Evolutionary conservation across 2,329 filamentous ascomycete species (phyloP).

Genomic region (Apiospora hydei): DNA sequence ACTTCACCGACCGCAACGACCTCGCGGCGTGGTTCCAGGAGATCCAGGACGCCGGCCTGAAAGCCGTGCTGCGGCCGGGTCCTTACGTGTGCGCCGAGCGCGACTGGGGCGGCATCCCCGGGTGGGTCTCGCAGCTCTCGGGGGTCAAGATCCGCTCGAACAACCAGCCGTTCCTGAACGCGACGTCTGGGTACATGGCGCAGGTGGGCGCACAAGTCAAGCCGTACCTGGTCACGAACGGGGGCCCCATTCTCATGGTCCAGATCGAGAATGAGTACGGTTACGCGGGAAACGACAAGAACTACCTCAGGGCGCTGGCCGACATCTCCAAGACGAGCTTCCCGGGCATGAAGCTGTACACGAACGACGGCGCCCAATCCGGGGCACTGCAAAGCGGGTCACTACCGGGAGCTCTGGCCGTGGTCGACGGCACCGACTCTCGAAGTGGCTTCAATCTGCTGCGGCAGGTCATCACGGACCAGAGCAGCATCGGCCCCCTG

Average conservation of each 20-base stretch:
- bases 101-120: slow-evolving; percentile 58
- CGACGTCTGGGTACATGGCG: slow-evolving; percentile 47
- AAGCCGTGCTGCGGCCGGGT: slow-evolving; percentile 54
- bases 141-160: slow-evolving; percentile 50
- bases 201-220: slow-evolving; percentile 38
- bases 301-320: slow-evolving; percentile 49
- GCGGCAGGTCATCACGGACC: slow-evolving; percentile 51
- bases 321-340: slow-evolving; percentile 52
- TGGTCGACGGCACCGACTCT: slow-evolving; percentile 52
- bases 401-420: slow-evolving; percentile 53
- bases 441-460: slow-evolving; percentile 48
- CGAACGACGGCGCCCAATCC: slow-evolving; percentile 56
- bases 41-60: slow-evolving; percentile 54
- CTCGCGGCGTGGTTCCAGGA: slow-evolving; percentile 55
- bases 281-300: slow-evolving; percentile 53
- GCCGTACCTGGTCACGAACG: slow-evolving; percentile 38
- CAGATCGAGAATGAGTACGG: slow-evolving; percentile 62
- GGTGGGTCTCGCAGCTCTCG: slow-evolving; percentile 51
- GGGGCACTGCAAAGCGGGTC: slow-evolving; percentile 51
- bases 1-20: slow-evolving; percentile 49
- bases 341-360: slow-evolving; percentile 52
- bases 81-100: slow-evolving; percentile 58
- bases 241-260: slow-evolving; percentile 57
- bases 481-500: slow-evolving; percentile 50
- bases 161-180: slow-evolving; percentile 49